Base-by-base conservation (phyloP, 2,329 filamentous ascomycete species). In the Alternaria burnsii region DNA sequence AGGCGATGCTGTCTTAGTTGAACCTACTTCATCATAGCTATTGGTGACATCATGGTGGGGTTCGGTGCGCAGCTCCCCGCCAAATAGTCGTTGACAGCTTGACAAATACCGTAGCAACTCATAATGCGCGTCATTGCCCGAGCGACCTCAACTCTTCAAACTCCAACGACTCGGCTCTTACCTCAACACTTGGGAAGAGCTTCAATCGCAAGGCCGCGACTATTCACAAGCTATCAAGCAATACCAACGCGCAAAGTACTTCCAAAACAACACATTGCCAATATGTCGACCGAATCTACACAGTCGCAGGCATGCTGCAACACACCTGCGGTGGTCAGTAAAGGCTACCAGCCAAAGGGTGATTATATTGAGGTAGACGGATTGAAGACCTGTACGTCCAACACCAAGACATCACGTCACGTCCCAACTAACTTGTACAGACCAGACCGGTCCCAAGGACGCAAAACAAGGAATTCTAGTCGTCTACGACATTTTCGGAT, bases 401-500 rank as follows among this genome's bases (percentile, higher is more conserved):
- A 28, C 36, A 24, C 26, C 9, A 10, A 18, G 52, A 16, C 28
- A 41, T 43, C 16, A 36, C n/a, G 30, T 32, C 1, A 32, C 5
- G 34, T 16, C 16, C 2, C 32, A 34, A 18, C 55, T 47, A 52
- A 63, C 34, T 34, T 42, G 8, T 38, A 46, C 52, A 85, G 84
- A 89, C 67, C 81, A 82, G 22, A 89, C 87, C 16, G 86, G 86
- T 47, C 84, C 82, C 41, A 81, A 83, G 51, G 80, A 82, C 48
- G 86, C 86, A 34, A 85, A 85, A 62, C 82, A 83, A 54, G 87
- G 84, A 58, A 84, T 89, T 70, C 78, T 89, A 28, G 77, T 88
- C 63, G 73, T 89, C 62, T 89, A 81, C 80, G 86, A 88, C 71
- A 88, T 88, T 76, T 89, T 89, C 72, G 87, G 87, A 53, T 89